Percentiles rank a stretch among this genome's conserved stretches.
These are phyloP conservation scores for Lecanosticta acicola DNA, from an alignment of 2,329 filamentous ascomycete genomes.

Conservation along the genomic window DNA sequence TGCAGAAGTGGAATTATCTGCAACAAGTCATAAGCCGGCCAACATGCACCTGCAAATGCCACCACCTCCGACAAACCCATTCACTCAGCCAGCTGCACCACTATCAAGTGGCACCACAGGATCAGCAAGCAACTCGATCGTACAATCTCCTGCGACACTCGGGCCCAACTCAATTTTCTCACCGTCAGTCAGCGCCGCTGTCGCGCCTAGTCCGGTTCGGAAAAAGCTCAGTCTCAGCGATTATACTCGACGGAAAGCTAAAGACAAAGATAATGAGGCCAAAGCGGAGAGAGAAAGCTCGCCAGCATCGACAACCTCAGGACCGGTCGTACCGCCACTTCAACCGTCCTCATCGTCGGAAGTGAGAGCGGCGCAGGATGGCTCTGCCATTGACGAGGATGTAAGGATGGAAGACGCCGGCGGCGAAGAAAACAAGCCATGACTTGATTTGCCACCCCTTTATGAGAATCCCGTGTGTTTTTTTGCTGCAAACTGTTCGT, in stretches of 20 bases:
- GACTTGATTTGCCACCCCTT: conserved; percentile 3
- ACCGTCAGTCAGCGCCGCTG: conserved; percentile 37
- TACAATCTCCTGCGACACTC: conserved; percentile 24
- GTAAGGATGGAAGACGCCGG: conserved; percentile 26
- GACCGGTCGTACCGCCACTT: conserved; percentile 21
- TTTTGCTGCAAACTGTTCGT: neutral
- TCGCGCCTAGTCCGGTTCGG: conserved; percentile 38
- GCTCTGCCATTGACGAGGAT: conserved; percentile 24
- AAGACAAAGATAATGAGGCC: conserved; percentile 23
- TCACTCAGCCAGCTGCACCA: conserved; percentile 23
- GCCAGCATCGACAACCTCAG: conserved; percentile 26
- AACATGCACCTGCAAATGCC: conserved; percentile 33
- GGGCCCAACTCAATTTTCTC: conserved; percentile 27
- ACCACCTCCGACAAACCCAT: conserved; percentile 25
- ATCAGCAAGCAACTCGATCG: conserved; percentile 10
- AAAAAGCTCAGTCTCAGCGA: conserved; percentile 50
- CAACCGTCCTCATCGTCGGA: conserved; percentile 24
- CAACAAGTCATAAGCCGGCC: conserved; percentile 13
- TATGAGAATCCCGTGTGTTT: neutral
- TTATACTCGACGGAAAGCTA: conserved; percentile 42
- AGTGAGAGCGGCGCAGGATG: conserved; percentile 21
- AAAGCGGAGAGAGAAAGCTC: conserved; percentile 29
- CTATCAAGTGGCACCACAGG: conserved; percentile 11
- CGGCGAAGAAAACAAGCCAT: conserved; percentile 10
- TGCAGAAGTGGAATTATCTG: conserved; percentile 6